phyloP scores from a whole-genome alignment of 495 filamentous ascomycete genomes.

The Penicillium roqueforti region DNA sequence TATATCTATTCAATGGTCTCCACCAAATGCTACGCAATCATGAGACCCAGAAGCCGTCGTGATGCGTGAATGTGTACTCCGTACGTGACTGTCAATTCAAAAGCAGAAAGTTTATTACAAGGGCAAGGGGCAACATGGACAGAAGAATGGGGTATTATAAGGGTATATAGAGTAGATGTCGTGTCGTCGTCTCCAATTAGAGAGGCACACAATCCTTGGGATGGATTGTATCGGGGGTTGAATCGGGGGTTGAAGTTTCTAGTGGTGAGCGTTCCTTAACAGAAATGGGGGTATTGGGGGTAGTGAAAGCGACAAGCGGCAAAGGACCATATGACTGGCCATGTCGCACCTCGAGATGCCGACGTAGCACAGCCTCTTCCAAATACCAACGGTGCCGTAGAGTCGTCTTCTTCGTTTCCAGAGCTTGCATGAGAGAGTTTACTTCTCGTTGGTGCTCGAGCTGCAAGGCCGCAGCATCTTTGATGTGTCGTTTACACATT shows the following conservation, averaged over 20 bases:
- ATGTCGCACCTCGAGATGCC: conserved; percentile 51
- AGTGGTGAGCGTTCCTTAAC: conserved; percentile 13
- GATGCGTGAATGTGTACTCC: conserved; percentile 24
- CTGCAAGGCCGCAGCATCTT: conserved; percentile 54
- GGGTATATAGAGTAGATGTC: conserved; percentile 1
- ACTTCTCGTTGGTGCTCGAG: conserved; percentile 50
- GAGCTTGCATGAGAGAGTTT: conserved; percentile 39
- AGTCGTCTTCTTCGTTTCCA: conserved; percentile 47
- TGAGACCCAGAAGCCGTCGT: conserved; percentile 21
- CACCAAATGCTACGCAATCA: conserved; percentile 29
- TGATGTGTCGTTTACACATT: conserved; percentile 47
- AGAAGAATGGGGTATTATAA: conserved; percentile 26
- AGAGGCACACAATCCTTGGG: background rate
- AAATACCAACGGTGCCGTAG: conserved; percentile 58
- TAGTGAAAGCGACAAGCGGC: conserved; percentile 36
- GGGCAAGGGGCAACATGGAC: conserved; percentile 11
- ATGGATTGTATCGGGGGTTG: conserved; percentile 4
- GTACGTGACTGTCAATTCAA: conserved; percentile 14
- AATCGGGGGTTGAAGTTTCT: conserved; percentile 1
- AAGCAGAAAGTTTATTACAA: conserved; percentile 30
- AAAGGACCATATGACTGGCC: conserved; percentile 49
- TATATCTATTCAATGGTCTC: conserved; percentile 26
- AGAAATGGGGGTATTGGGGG: conserved; percentile 23
- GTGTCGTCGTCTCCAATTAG: conserved; percentile 2
- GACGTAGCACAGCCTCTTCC: conserved; percentile 59